Conservation (phyloP, 805 yeast species). For the Candida takata region DNA sequence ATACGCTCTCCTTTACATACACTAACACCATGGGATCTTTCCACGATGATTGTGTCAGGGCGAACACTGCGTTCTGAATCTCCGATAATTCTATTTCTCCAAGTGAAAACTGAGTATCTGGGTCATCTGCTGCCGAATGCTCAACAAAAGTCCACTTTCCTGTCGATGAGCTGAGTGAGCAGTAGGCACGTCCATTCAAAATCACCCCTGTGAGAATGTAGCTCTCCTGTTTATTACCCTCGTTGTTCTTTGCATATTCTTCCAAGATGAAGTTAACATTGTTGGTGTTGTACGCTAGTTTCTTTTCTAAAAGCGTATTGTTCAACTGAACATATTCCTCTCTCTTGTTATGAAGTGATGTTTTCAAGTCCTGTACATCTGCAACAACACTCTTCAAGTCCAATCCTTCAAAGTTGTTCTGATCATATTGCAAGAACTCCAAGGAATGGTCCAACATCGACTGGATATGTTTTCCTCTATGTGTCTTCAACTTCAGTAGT, state of each 20-base stretch:
- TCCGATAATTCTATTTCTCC: slow-evolving; percentile 19
- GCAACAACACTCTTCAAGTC: slow-evolving; percentile 5
- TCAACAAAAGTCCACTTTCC: slow-evolving; percentile 27
- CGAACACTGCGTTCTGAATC: slow-evolving; percentile 17
- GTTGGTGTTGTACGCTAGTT: slow-evolving; percentile 15
- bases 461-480: slow-evolving; percentile 27
- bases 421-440: slow-evolving; percentile 18
- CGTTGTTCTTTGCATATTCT: slow-evolving; percentile 6
- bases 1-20: slow-evolving; percentile 27
- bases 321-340: slow-evolving; percentile 6
- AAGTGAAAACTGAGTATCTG: slow-evolving; percentile 18
- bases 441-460: slow-evolving; percentile 22
- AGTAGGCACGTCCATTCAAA: slow-evolving; percentile 26
- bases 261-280: slow-evolving; percentile 24
- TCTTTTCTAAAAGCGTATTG: slow-evolving; percentile 10
- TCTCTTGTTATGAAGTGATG: slow-evolving; percentile 10
- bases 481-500: slow-evolving; percentile 22
- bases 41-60: slow-evolving; percentile 19
- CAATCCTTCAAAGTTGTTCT: slow-evolving; percentile 13
- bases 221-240: slow-evolving; percentile 25
- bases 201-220: slow-evolving; percentile 33
- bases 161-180: slow-evolving; percentile 19
- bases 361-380: slow-evolving; percentile 5
- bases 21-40: slow-evolving; percentile 27
- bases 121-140: slow-evolving; percentile 23